Evolutionary conservation across 176 grass and related monocot genomes (phyloP), one percentile per base, ranked within the genome.

Genomic region (Bromus sterilis): DNA sequence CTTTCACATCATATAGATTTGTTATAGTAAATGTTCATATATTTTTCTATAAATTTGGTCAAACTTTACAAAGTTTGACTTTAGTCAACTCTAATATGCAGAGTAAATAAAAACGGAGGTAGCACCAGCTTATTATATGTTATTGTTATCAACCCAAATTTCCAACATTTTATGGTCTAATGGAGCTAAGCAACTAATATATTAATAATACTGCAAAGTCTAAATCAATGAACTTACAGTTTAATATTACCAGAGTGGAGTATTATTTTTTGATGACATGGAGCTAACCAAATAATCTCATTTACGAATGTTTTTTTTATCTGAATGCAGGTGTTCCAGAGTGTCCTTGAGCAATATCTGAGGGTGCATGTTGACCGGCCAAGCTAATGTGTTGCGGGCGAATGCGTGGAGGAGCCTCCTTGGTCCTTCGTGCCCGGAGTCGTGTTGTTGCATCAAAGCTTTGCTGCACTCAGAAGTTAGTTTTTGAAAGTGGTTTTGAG

Each of bases 261-360:
- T n/a, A n/a, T n/a, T n/a, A n/a, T 24, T 21, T 61, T 12, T 23
- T 15, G 28, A 68, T 67, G 49, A 8, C 49, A 53, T 53, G 49
- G 49, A 53, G 7, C 49, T 53, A 53, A 78, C 36, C 43, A 85
- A 30, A 24, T 21, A 32, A 77, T 44, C 28, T 78, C 44, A 6
- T 43, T 71, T 71, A 55, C 15, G 29, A 18, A 29, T 53, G 15
- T 28, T 57, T 32, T 56, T 51, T 32, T 56, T 51, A 40, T 49
- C 9, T 21, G 41, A 79, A 79, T 84, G 83, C 82, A 99, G 96
- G 91, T 88, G 74, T 95, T 93, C 83, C 88, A 89, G 85, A 90
- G 73, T 84, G 89, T 90, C 60, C 62, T 95, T 37, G 82, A 95
- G 69, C 78, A 88, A 56, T 93, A 93, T 91, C 79, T 93, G 32